Percentiles rank a stretch among this genome's conserved stretches.
These are phyloP conservation scores for Escovopsis sp. DNA, from an alignment of 2,329 filamentous ascomycete species.

Conservation along the genomic window DNA sequence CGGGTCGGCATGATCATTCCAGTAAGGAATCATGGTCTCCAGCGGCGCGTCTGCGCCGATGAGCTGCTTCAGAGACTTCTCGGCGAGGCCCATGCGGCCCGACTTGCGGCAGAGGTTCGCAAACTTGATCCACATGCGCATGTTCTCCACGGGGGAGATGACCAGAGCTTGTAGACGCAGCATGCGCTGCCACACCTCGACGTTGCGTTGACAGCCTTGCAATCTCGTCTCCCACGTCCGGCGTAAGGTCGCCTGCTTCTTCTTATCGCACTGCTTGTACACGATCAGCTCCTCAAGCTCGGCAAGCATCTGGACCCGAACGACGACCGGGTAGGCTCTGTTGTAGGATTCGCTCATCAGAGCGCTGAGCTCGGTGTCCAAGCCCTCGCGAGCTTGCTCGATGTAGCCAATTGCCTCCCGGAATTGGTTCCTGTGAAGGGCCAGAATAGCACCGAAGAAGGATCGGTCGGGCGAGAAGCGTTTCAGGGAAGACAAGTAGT, in stretches of 20 bases:
- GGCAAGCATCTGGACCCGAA: constrained; percentile 96
- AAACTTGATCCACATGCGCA: constrained; percentile 99
- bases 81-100: constrained; percentile 80
- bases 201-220: constrained; percentile 88
- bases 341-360: constrained; percentile 98
- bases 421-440: constrained; percentile 91
- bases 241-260: constrained; percentile 81
- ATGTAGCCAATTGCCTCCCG: constrained; percentile 80
- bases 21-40: constrained; percentile 45
- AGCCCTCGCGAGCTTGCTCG: constrained; percentile 76
- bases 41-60: constrained; percentile 55
- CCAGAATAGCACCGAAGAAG: constrained; percentile 93
- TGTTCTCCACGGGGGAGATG: constrained; percentile 80
- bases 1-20: constrained; percentile 24
- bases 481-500: constrained; percentile 91
- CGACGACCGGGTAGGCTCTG: constrained; percentile 91
- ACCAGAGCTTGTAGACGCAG: constrained; percentile 86
- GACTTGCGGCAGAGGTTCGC: constrained; percentile 96
- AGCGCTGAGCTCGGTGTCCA: constrained; percentile 91
- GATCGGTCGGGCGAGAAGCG: constrained; percentile 82
- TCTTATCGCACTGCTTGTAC: constrained; percentile 87
- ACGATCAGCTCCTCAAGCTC: constrained; percentile 95
- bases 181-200: constrained; percentile 98
- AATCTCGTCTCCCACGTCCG: constrained; percentile 91
- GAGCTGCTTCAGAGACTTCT: constrained; percentile 87